Percentiles rank a stretch among this genome's conserved stretches.
Evolutionary conservation across 139 green algal genomes (phyloP).

Genomic region (Tetradesmus obliquus): DNA sequence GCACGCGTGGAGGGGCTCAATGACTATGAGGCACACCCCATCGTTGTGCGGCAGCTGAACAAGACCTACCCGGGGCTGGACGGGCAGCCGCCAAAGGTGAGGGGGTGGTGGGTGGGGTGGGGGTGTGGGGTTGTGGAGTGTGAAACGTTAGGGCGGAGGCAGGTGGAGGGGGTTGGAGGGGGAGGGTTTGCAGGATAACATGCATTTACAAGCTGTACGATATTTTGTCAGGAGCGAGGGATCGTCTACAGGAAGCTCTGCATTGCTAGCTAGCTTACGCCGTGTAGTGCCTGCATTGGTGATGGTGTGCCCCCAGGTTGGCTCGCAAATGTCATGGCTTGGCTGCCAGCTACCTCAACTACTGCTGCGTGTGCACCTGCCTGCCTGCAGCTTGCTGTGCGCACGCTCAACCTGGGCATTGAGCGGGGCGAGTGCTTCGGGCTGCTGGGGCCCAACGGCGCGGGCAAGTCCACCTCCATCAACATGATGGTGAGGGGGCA

Average conservation of each 20-base stretch:
- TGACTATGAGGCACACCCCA: constrained; percentile 60
- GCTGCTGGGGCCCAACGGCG: constrained; percentile 93
- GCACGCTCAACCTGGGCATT: constrained; percentile 61
- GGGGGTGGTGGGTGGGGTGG: not conserved
- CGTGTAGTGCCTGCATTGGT: not conserved
- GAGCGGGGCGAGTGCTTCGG: constrained; percentile 66
- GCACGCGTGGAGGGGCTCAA: constrained; percentile 37
- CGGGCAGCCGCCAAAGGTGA: constrained; percentile 66
- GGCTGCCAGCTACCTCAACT: not conserved
- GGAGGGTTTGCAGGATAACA: too few relatives aligned
- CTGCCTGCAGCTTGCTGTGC: constrained; percentile 68
- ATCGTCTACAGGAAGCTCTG: not conserved
- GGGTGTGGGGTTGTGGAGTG: not conserved
- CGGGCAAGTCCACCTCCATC: constrained; percentile 88
- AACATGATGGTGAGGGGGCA: constrained; percentile 73
- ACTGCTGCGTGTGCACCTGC: not conserved
- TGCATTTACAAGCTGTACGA: too few relatives aligned
- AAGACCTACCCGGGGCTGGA: constrained; percentile 82
- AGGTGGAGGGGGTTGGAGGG: not conserved
- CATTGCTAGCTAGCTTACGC: not conserved
- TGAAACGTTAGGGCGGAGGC: not conserved
- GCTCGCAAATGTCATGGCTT: not conserved
- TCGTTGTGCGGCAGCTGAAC: constrained; percentile 79
- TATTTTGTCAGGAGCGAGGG: too few relatives aligned
- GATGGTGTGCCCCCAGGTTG: too few relatives aligned